These are phyloP conservation scores for Verticillium dahliae DNA, from an alignment of 2,329 filamentous ascomycete species.

Conservation along the genomic window DNA sequence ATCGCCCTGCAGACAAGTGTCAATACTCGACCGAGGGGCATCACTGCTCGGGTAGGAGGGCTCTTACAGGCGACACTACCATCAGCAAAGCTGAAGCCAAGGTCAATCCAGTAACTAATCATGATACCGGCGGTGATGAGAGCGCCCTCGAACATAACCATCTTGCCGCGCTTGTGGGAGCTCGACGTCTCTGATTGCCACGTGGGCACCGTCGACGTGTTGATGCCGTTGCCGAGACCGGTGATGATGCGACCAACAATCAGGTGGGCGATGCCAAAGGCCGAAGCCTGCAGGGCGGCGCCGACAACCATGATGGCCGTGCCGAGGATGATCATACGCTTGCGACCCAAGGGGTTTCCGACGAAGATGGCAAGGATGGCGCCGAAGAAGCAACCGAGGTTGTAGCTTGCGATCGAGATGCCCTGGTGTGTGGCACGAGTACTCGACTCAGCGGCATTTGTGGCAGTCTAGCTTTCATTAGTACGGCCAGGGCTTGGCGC, in stretches of 20 bases:
- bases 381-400: conserved; percentile 52
- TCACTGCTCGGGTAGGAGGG: too few species aligned
- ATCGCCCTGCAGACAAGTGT: conserved; percentile 35
- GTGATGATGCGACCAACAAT: conserved; percentile 47
- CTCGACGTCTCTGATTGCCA: conserved; percentile 56
- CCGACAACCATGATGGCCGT: conserved; percentile 37
- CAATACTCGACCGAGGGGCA: not conserved
- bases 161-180: conserved; percentile 50
- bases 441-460: conserved; percentile 23
- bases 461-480: conserved; percentile 15
- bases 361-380: conserved; percentile 26
- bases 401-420: conserved; percentile 50
- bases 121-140: conserved; percentile 52
- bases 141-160: conserved; percentile 55
- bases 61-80: conserved; percentile 32
- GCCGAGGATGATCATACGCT: conserved; percentile 32
- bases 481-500: not conserved
- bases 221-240: conserved; percentile 26
- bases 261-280: conserved; percentile 43
- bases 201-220: conserved; percentile 44
- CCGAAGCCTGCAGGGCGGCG: conserved; percentile 35
- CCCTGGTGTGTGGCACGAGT: conserved; percentile 45
- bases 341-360: conserved; percentile 33
- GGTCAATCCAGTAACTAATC: conserved; percentile 55
- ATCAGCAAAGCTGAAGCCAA: conserved; percentile 47